A percentile compares a stretch with the other conserved stretches of the same genome.
These are phyloP conservation scores for Puccinellia tenuiflora DNA, from an alignment of 176 grass and related monocot species.

Conservation along the genomic window DNA sequence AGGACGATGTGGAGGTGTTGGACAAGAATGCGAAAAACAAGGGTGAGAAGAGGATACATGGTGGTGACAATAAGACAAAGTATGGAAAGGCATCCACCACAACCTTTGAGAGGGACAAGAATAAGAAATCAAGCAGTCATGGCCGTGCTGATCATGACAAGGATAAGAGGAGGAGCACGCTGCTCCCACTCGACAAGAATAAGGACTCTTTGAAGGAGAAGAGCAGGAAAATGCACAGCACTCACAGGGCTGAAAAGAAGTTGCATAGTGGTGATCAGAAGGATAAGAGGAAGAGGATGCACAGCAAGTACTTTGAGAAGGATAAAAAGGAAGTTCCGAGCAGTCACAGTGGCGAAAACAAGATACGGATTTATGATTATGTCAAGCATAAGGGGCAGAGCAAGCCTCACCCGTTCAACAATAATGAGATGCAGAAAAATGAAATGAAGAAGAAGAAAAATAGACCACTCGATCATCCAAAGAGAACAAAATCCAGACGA, in stretches of 20 bases:
- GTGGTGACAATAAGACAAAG: neutral
- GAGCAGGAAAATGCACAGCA: neutral
- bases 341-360: neutral
- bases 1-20: neutral
- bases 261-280: neutral
- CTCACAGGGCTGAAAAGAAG: neutral
- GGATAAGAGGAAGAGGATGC: neutral
- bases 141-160: neutral
- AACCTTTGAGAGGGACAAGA: neutral
- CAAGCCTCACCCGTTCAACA: neutral
- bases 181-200: neutral
- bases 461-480: neutral
- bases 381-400: neutral
- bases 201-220: neutral
- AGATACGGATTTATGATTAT: neutral
- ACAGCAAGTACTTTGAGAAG: neutral
- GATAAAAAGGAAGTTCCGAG: neutral
- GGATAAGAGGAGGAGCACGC: neutral
- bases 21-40: neutral
- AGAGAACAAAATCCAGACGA: neutral
- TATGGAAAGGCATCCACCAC: neutral
- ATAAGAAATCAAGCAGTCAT: neutral
- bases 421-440: neutral
- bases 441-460: neutral
- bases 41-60: neutral